phyloP scores from a whole-genome alignment of 192 early-diverging fungal species.

The Coemansia sp. region DNA sequence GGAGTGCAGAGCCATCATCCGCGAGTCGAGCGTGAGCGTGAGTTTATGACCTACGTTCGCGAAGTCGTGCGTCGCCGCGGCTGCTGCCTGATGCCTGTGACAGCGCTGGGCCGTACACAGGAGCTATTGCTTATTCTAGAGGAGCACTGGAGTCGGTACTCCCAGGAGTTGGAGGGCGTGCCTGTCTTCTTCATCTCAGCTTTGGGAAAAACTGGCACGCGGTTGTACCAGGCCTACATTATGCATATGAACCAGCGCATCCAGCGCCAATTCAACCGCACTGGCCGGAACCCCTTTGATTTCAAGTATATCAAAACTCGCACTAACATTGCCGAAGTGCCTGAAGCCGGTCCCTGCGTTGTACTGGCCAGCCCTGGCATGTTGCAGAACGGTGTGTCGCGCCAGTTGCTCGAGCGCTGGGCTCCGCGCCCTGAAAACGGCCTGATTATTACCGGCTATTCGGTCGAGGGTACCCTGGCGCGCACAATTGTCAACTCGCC shows the following conservation, averaged over 20 bases:
- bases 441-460: constrained; percentile 94
- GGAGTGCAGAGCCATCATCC: constrained; percentile 97
- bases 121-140: constrained; percentile 96
- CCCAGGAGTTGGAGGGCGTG: constrained; percentile 76
- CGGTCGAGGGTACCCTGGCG: constrained; percentile 94
- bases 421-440: constrained; percentile 90
- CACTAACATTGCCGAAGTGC: constrained; percentile 82
- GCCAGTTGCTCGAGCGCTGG: constrained; percentile 97
- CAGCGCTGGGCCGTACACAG: constrained; percentile 96
- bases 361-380: constrained; percentile 99
- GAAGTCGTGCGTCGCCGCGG: constrained; percentile 84
- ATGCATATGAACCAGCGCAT: constrained; percentile 98
- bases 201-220: constrained; percentile 96
- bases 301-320: constrained; percentile 95
- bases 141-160: constrained; percentile 94
- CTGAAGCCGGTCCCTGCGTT: constrained; percentile 95
- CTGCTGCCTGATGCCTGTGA: constrained; percentile 93
- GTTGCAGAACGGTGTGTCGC: constrained; percentile 93
- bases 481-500: constrained; percentile 84
- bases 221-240: constrained; percentile 95
- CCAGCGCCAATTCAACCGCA: constrained; percentile 74
- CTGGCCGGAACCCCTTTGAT: constrained; percentile 88
- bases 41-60: constrained; percentile 84
- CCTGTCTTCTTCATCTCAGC: constrained; percentile 95
- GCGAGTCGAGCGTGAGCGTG: constrained; percentile 84